These are phyloP conservation scores for Apiospora hydei DNA, from an alignment of 2,329 filamentous ascomycete species.

Conservation along the genomic window DNA sequence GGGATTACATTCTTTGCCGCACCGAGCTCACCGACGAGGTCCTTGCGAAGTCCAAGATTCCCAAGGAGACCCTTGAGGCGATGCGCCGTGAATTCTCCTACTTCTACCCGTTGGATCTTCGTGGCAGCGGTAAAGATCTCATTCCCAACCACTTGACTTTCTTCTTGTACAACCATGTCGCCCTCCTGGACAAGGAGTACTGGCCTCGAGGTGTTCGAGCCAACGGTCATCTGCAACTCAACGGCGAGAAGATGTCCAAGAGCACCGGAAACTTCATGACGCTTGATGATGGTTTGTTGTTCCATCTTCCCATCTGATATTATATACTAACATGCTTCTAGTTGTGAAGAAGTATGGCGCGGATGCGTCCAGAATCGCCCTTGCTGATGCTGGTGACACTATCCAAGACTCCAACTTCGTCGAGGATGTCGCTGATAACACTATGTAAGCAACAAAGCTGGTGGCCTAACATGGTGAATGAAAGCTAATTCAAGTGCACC, in stretches of 20 bases:
- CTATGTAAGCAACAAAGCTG: constrained; percentile 58
- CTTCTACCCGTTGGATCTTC: constrained; percentile 92
- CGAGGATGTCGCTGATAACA: constrained; percentile 91
- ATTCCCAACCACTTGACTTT: constrained; percentile 96
- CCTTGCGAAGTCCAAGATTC: constrained; percentile 71
- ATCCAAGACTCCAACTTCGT: constrained; percentile 98
- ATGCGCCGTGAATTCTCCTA: constrained; percentile 95
- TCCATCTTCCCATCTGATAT: neutral
- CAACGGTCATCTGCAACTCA: constrained; percentile 93
- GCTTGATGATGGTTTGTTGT: constrained; percentile 64
- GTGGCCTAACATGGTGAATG: neutral
- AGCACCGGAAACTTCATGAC: constrained; percentile 98
- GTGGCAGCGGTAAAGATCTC: constrained; percentile 90
- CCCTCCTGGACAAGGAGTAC: constrained; percentile 85
- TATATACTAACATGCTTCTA: neutral
- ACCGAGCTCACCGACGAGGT: constrained; percentile 73
- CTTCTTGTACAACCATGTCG: constrained; percentile 92
- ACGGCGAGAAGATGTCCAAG: constrained; percentile 99
- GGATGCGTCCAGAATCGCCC: constrained; percentile 87
- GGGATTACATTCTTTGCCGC: constrained; percentile 93
- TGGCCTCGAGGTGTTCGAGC: constrained; percentile 87
- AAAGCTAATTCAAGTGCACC: neutral
- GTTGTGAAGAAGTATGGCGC: constrained; percentile 92
- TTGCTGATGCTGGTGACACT: constrained; percentile 93
- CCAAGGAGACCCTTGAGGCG: constrained; percentile 74